Evolutionary conservation across 306 rosid species (phyloP).

Genomic region (Leucaena leucocephala): DNA sequence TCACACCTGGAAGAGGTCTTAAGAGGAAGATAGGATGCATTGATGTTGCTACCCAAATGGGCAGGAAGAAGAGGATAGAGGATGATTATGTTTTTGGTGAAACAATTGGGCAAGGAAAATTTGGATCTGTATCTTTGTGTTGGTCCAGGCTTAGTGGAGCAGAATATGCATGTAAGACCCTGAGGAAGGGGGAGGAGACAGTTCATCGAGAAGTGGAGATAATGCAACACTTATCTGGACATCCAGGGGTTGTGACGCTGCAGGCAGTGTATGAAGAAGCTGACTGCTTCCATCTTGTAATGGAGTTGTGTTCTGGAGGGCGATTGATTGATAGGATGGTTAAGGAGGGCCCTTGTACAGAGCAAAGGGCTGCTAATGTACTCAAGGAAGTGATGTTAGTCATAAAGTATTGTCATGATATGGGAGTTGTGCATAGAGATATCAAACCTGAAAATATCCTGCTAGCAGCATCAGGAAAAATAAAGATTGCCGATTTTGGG

Average conservation of each 20-base stretch:
- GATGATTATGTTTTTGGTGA: conserved; percentile 75
- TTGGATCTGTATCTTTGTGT: conserved; percentile 86
- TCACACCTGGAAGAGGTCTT: conserved; percentile 79
- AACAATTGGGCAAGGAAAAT: conserved; percentile 89
- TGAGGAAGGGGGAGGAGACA: conserved; percentile 91
- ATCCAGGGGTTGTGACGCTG: conserved; percentile 92
- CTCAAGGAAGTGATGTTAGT: conserved; percentile 95
- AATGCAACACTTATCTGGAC: conserved; percentile 98
- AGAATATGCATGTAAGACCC: conserved; percentile 87
- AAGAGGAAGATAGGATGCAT: conserved; percentile 99
- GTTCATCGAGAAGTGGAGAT: conserved; percentile 98
- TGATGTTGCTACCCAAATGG: conserved; percentile 93
- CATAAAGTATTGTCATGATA: conserved; percentile 95
- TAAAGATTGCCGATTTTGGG: conserved; percentile 99
- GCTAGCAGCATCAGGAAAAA: conserved; percentile 74
- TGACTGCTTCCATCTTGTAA: conserved; percentile 88
- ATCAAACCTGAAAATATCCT: conserved; percentile 96
- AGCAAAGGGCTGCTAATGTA: conserved; percentile 78
- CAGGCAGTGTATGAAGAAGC: conserved; percentile 91
- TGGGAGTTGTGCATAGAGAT: conserved; percentile 99
- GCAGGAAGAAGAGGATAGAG: conserved; percentile 90
- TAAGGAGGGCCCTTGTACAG: conserved; percentile 75
- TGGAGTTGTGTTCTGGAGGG: conserved; percentile 95
- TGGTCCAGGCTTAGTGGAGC: conserved; percentile 69
- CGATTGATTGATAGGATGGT: conserved; percentile 81